These are phyloP conservation scores for Pseudoperonospora humuli DNA, from an alignment of 352 stramenopile genomes.

Conservation along the genomic window DNA sequence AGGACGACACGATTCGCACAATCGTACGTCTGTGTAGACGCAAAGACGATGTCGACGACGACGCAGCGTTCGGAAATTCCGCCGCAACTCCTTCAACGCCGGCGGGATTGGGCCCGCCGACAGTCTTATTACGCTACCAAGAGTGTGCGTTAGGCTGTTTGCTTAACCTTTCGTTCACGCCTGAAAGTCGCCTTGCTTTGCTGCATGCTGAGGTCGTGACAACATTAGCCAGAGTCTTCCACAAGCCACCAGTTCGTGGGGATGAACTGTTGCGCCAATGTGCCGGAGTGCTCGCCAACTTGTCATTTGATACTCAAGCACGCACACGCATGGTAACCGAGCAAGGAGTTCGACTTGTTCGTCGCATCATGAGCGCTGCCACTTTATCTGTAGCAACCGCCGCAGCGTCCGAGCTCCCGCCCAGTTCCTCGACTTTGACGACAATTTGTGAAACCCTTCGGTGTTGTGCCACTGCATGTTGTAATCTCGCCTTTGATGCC, in stretches of 20 bases:
- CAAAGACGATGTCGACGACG: constrained; percentile 58
- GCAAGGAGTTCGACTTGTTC: constrained; percentile 49
- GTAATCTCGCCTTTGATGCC: constrained; percentile 61
- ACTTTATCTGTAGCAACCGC: constrained; percentile 13
- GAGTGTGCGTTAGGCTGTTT: constrained; percentile 68
- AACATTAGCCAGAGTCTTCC: constrained; percentile 59
- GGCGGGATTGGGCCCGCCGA: constrained; percentile 14
- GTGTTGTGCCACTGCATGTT: constrained; percentile 66
- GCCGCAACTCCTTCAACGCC: constrained; percentile 30
- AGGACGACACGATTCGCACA: constrained; percentile 61
- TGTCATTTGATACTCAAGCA: constrained; percentile 66
- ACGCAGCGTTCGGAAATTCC: constrained; percentile 5
- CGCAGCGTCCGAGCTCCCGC: constrained; percentile 12
- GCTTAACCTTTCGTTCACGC: constrained; percentile 74
- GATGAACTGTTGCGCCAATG: constrained; percentile 65
- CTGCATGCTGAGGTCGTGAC: constrained; percentile 54
- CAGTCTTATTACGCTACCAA: constrained; percentile 46
- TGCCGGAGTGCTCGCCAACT: constrained; percentile 54
- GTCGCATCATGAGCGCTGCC: constrained; percentile 52
- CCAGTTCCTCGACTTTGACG: constrained; percentile 14
- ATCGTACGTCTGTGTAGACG: constrained; percentile 61
- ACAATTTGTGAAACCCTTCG: constrained; percentile 54
- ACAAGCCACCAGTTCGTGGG: constrained; percentile 45
- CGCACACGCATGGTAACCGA: constrained; percentile 55
- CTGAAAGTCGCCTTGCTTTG: constrained; percentile 53